A percentile compares a stretch with the other conserved stretches of the same genome.
Conservation (phyloP, 345 rosid species). For the Aquilaria sinensis region DNA sequence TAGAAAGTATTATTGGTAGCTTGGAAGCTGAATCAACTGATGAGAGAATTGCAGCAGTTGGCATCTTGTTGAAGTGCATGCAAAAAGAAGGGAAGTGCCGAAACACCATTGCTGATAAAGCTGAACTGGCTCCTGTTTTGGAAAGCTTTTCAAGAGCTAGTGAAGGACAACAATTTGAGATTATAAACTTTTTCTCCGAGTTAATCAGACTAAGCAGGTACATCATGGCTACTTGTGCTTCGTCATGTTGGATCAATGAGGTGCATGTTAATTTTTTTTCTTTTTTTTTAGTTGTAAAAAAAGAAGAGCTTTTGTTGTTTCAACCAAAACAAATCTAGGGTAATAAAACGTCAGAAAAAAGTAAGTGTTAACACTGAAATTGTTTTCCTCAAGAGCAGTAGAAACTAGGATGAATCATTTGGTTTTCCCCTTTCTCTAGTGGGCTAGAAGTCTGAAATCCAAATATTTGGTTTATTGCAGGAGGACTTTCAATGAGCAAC, state of each 20-base stretch:
- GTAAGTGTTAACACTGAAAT: no score
- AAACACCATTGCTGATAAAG: slow-evolving; percentile 47
- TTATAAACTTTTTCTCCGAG: slow-evolving; percentile 47
- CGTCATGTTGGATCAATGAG: no score
- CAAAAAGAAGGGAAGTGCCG: slow-evolving; percentile 56
- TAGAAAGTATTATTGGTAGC: slow-evolving; percentile 38
- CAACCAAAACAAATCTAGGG: no score
- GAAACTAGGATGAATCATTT: no score
- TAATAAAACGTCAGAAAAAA: no score
- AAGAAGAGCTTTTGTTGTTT: no score
- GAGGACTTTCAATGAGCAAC: slow-evolving; percentile 46
- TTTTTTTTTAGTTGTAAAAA: no score
- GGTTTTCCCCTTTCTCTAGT: no score
- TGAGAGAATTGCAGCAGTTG: slow-evolving; percentile 54
- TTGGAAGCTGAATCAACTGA: slow-evolving; percentile 43
- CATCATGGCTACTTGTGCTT: background rate
- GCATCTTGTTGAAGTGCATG: slow-evolving; percentile 47
- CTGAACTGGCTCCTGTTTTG: slow-evolving; percentile 42
- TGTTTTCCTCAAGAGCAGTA: no score
- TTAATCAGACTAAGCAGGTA: slow-evolving; percentile 58
- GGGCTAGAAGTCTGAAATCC: background rate
- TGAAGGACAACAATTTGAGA: slow-evolving; percentile 40
- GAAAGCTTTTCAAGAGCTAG: slow-evolving; percentile 36
- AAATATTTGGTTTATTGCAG: slow-evolving; percentile 20
- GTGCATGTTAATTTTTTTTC: no score